A percentile compares a stretch with the other conserved stretches of the same genome.
phyloP scores from a whole-genome alignment of 1,284 basidiomycete genomes.

The Pisolithus thermaeus region DNA sequence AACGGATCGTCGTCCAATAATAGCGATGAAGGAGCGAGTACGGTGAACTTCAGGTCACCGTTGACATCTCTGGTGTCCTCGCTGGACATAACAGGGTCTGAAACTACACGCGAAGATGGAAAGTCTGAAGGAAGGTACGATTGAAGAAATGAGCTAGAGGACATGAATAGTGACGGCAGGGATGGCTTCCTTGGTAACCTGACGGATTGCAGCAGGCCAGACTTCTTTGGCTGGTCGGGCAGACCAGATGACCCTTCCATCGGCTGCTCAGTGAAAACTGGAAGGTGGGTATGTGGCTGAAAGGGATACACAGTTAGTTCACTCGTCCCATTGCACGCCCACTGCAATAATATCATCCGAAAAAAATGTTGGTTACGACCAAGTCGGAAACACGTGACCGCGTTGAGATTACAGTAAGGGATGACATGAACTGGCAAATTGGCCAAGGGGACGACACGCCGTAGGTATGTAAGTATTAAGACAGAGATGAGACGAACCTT shows the following conservation, averaged over 20 bases:
- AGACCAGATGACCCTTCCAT: slow-evolving; percentile 8
- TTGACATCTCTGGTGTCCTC: slow-evolving; percentile 12
- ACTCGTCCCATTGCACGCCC: neutral
- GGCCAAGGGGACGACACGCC: no score
- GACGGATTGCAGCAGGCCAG: slow-evolving; percentile 5
- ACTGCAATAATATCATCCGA: no score
- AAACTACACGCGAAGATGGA: slow-evolving; percentile 1
- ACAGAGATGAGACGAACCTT: no score
- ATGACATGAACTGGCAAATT: no score
- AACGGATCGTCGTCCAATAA: slow-evolving; percentile 68
- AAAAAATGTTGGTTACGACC: neutral
- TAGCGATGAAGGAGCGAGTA: slow-evolving; percentile 21
- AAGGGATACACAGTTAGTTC: neutral
- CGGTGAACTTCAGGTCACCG: neutral
- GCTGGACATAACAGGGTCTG: neutral
- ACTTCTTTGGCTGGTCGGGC: slow-evolving; percentile 7
- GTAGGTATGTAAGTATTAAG: no score
- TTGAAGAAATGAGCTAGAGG: slow-evolving; percentile 34
- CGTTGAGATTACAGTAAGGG: no score
- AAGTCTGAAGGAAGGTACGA: slow-evolving; percentile 19
- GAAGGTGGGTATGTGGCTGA: neutral
- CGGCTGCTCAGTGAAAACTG: slow-evolving; percentile 1
- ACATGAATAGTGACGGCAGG: slow-evolving; percentile 42
- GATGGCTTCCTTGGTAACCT: slow-evolving; percentile 43
- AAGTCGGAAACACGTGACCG: slow-evolving; percentile 7